Evolutionary conservation across 176 grass and related monocot genomes (phyloP), one percentile per base, ranked within the genome.

Genomic region (Elymus sibiricus): DNA sequence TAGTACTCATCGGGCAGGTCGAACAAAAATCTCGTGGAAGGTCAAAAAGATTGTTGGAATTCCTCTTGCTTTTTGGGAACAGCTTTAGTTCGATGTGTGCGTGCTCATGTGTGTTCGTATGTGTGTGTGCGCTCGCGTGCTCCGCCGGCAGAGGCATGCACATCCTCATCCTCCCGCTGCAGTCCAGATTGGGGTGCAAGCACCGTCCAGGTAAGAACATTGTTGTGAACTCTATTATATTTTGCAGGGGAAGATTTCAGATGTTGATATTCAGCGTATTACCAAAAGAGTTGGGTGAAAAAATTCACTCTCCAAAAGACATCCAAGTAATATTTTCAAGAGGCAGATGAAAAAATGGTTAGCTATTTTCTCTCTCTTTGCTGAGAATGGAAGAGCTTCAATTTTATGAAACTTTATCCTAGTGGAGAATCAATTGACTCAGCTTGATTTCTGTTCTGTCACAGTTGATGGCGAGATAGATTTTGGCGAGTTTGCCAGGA

Each of bases 391-490:
- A 39, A 81, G 44, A 61, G 24, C 38, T 17, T 91, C 29, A 29
- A 29, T 81, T 32, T 51, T 58, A 19, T 58, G 55, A 15, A 27
- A 64, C 2, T 72, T 55, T 38, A 2, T 28, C 37, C 11, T 75
- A 16, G 21, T 46, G 34, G 28, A 68, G 38, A 78, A 47, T 5
- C 1, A 10, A 31, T 14, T 11, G n/a, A 39, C 62, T 78, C 35
- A 79, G 66, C 21, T 46, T 17, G 1, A 22, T 74, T 74, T 71
- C 4, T 80, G 60, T 11, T 68, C 29, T 85, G 31, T 44, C 4
- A 16, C 89, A 99, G 97, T 87, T 55, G 97, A 99, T 25, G 88
- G 94, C 12, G 94, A 99, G 86, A 90, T 99, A 39, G 92, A 96
- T 78, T 75, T 84, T 4, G 92, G 95, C 1, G 97, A 97, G 64